Conservation (phyloP, 495 filamentous ascomycete species). For the Annulohypoxylon bovei region DNA sequence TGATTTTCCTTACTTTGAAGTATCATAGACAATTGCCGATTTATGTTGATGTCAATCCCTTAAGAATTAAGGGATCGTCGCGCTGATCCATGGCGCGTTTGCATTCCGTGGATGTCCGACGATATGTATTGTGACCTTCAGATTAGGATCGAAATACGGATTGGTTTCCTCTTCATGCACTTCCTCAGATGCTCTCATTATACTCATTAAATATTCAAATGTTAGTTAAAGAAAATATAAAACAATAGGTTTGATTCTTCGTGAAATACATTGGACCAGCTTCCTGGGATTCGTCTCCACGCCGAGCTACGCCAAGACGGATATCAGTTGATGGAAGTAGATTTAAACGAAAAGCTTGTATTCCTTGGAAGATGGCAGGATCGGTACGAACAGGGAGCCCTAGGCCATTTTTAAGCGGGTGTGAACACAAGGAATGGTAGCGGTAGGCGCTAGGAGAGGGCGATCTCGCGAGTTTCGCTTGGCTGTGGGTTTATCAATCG, state of each 20-base stretch:
- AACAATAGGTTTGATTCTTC: too few relatives aligned
- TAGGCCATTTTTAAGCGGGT: background rate
- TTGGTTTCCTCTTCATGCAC: background rate
- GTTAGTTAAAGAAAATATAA: background rate
- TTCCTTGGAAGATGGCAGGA: slow-evolving; percentile 32
- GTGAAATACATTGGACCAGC: background rate
- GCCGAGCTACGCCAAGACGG: slow-evolving; percentile 28
- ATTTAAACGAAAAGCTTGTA: slow-evolving; percentile 33
- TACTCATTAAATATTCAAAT: background rate
- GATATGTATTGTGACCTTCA: background rate
- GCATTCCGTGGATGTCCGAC: slow-evolving; percentile 4
- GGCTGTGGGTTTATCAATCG: slow-evolving; percentile 27
- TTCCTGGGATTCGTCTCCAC: background rate
- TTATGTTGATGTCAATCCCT: background rate
- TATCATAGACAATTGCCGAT: slow-evolving; percentile 1
- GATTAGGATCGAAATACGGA: slow-evolving; percentile 10
- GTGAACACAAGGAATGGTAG: background rate
- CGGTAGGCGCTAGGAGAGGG: slow-evolving; percentile 3
- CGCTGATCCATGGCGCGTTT: slow-evolving; percentile 17
- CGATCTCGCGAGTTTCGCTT: slow-evolving; percentile 20
- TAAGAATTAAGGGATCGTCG: slow-evolving; percentile 18
- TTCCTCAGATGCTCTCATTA: background rate
- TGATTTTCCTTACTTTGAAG: background rate
- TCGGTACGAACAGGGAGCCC: slow-evolving; percentile 2
- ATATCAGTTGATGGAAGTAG: slow-evolving; percentile 9